A percentile compares a stretch with the other conserved stretches of the same genome.
Conservation (phyloP, 306 rosid genomes). For the Potentilla sterilis region DNA sequence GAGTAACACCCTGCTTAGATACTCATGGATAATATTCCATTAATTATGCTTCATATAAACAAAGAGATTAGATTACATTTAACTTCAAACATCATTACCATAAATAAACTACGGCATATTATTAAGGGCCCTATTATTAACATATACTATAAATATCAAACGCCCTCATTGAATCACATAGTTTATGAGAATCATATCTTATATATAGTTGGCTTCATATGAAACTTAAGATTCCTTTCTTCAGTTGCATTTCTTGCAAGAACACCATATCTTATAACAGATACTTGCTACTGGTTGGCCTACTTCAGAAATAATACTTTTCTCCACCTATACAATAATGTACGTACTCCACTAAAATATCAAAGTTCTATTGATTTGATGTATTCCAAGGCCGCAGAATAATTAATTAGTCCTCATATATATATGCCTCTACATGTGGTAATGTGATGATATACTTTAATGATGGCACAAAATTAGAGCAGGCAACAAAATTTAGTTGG, state of each 20-base stretch:
- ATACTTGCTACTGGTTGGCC: neutral
- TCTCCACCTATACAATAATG: too few species aligned
- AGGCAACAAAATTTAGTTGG: neutral
- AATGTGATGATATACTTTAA: neutral
- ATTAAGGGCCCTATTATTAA: too few species aligned
- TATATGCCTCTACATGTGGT: neutral
- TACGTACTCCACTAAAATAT: too few species aligned
- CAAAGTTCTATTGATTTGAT: too few species aligned
- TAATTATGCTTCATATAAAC: neutral
- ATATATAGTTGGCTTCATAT: slow-evolving; percentile 20
- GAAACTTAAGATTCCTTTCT: slow-evolving; percentile 9
- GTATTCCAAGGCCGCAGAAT: too few species aligned
- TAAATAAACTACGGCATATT: neutral
- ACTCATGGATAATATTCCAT: too few species aligned
- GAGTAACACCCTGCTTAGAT: neutral
- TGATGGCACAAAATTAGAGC: neutral
- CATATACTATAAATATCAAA: neutral
- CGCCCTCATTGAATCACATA: slow-evolving; percentile 22
- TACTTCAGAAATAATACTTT: too few species aligned
- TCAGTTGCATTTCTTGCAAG: neutral
- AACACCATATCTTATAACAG: neutral
- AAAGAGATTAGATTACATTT: slow-evolving; percentile 7
- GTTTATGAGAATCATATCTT: slow-evolving; percentile 19
- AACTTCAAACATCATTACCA: neutral
- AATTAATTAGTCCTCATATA: too few species aligned